Evolutionary conservation across 2,329 filamentous ascomycete species (phyloP).

Genomic region (Colletotrichum higginsianum): DNA sequence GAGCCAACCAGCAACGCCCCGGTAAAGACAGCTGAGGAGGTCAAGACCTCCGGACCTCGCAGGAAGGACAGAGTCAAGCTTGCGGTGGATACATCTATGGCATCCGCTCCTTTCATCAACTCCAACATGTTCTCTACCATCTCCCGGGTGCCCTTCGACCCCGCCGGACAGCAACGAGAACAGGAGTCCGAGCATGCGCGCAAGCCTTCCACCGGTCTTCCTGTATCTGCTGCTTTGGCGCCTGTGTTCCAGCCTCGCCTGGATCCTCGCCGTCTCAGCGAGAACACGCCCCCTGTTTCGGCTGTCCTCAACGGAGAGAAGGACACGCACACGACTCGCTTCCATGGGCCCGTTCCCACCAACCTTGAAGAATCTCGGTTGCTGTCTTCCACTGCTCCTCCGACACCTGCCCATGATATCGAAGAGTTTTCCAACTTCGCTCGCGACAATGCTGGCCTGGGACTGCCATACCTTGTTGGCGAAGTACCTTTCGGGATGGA

Average conservation of each 20-base stretch:
- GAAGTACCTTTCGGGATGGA: constrained; percentile 61
- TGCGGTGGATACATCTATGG: constrained; percentile 29
- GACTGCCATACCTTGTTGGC: constrained; percentile 69
- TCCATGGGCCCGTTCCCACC: constrained; percentile 22
- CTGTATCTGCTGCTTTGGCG: constrained; percentile 63
- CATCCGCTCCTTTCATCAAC: constrained; percentile 28
- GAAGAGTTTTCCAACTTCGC: constrained; percentile 36
- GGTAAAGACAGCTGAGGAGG: not conserved
- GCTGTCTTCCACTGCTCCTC: constrained; percentile 36
- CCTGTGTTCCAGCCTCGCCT: constrained; percentile 64
- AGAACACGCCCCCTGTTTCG: constrained; percentile 46
- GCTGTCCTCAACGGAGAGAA: constrained; percentile 42
- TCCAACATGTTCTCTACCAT: constrained; percentile 4
- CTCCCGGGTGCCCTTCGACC: constrained; percentile 7
- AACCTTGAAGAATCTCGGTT: constrained; percentile 27
- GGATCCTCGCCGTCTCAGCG: constrained; percentile 23
- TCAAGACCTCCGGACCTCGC: constrained; percentile 12
- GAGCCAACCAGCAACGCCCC: not conserved
- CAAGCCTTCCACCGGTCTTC: constrained; percentile 55
- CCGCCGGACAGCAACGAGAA: not conserved
- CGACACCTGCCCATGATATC: constrained; percentile 28
- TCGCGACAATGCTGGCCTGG: constrained; percentile 33
- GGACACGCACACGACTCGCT: not conserved
- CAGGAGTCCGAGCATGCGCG: not conserved
- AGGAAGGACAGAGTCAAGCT: constrained; percentile 33